Base-by-base conservation (phyloP, 805 yeast species). In the Schwanniomyces sp. region DNA sequence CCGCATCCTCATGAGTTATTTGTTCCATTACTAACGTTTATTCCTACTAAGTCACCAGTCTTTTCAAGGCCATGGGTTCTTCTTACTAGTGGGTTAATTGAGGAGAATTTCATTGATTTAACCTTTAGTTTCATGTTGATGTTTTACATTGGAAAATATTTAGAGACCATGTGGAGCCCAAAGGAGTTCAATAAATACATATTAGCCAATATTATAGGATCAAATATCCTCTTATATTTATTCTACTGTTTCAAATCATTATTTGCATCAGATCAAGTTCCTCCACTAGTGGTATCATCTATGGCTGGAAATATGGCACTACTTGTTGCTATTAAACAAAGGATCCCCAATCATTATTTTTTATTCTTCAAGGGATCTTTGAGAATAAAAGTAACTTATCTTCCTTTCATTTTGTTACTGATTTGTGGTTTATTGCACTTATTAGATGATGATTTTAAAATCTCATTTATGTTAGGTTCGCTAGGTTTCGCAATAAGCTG, bases 101-200 rank as follows among this genome's bases (percentile, higher is more conserved):
- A 80, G 47, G 74, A 72, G 39, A 69, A 68, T 34, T 44, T 76
- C 16, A 37, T 76, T 11, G 66, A 76, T 3, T 66, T 75, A 10
- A 39, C 69, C 6, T 54, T 70, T 7, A 64, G 78, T 18, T 55
- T 72, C 18, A 48, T 70, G 18, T 60, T 76, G 12, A 54, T 79
- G 10, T 65, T 73, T 44, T 79, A 77, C 54, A 75, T 86, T 30
- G 89, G 88, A 4, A 71, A 78, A 44, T 86, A 82, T 66, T 75
- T 85, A 53, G 91, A 86, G 57, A 75, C 76, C 50, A 74, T 79
- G 34, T 86, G 91, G 91, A 81, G 85, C 4, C 57, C 80, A 26
- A 66, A 59, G 39, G 86, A 82, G 53, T 67, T 81, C 51, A 55
- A 75, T 11, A 72, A 70, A 52, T 85, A 81, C 58, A 59, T 79